Evolutionary conservation across 1,284 basidiomycete genomes (phyloP), one percentile per base, ranked within the genome.

Genomic region (Mycosarcoma mackinlayi): DNA sequence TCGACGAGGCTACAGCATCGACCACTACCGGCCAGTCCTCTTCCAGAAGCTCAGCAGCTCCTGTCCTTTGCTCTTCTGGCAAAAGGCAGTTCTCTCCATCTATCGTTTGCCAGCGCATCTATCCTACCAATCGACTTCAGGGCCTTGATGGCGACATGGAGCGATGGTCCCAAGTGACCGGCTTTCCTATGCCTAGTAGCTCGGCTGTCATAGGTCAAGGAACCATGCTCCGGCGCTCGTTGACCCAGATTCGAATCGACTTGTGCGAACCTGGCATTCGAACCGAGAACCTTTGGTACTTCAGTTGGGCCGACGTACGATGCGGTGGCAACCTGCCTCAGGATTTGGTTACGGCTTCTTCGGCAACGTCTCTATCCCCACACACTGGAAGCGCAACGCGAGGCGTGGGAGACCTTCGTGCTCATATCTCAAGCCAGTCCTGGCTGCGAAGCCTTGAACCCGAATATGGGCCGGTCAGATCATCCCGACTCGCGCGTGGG

Each of bases 261-360:
- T 25, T 70, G n/a, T 65, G 61, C 49, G 67, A 70, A 39, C 56
- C 67, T 16, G 67, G 67, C 25, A 61, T 70, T 27, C 47, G 67
- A 19, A 64, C 61, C 19, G 67, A 70, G 27, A 47, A 65, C 31
- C 46, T 70, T 3, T 70, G 67, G 67, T 53, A 59, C 31, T 60
- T 49, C 25, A 70, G 67, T 49, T 70, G 67, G 67, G 27, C 44
- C 8, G 67, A 70, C 24, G 48, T 25, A 19, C 41, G 37, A 28
- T 39, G 28, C 13, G 55, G 51, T 21, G n/a, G 6, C 6, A 4
- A 6, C 11, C 8, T 19, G 23, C 42, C 60, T 8, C 13, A 23
- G 4, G 31, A 45, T 7, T 4, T 38, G 6, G 6, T 19, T 11
- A 10, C 49, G 14, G 24, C 39, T 11, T 21, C 60, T 9, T 47